Conservation (phyloP, 495 filamentous ascomycete species). For the Aspergillus asperescens region DNA sequence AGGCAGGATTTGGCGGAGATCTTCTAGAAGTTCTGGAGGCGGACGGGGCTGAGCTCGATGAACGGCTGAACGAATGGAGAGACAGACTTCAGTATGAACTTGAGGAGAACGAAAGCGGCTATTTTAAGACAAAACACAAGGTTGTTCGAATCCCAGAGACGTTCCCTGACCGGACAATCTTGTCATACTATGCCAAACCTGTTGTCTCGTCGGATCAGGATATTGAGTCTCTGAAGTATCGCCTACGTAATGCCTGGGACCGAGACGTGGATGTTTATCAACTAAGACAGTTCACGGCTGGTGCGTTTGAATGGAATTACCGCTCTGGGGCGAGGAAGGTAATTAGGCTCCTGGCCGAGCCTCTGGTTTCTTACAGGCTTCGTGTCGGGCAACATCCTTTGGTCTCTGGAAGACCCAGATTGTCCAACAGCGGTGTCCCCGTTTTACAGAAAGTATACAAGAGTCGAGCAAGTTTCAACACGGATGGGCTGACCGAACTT, state of each 20-base stretch:
- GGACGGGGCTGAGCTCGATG: slow-evolving; percentile 42
- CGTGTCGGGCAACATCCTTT: slow-evolving; percentile 30
- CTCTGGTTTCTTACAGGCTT: slow-evolving; percentile 63
- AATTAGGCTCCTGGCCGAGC: slow-evolving; percentile 73
- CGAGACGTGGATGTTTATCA: slow-evolving; percentile 58
- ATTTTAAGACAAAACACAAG: slow-evolving; percentile 70
- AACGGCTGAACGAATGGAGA: slow-evolving; percentile 61
- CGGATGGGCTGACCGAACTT: slow-evolving; percentile 69
- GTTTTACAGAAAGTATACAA: slow-evolving; percentile 55
- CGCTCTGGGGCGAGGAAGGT: slow-evolving; percentile 77
- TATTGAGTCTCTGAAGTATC: slow-evolving; percentile 49
- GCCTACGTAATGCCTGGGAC: slow-evolving; percentile 54
- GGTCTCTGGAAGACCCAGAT: slow-evolving; percentile 19
- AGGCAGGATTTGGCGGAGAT: slow-evolving; percentile 78
- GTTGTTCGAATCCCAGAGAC: slow-evolving; percentile 67
- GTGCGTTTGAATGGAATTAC: slow-evolving; percentile 82
- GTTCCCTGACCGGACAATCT: slow-evolving; percentile 74
- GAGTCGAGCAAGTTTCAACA: slow-evolving; percentile 61
- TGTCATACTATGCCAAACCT: slow-evolving; percentile 83
- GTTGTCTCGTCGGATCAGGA: slow-evolving; percentile 62
- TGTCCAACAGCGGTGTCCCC: slow-evolving; percentile 33
- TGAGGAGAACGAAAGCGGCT: slow-evolving; percentile 75
- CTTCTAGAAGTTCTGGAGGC: slow-evolving; percentile 56
- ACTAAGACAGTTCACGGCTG: slow-evolving; percentile 64
- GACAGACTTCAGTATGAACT: slow-evolving; percentile 69